Evolutionary conservation across 2,329 filamentous ascomycete genomes (phyloP).

Genomic region (Claviceps sp.): DNA sequence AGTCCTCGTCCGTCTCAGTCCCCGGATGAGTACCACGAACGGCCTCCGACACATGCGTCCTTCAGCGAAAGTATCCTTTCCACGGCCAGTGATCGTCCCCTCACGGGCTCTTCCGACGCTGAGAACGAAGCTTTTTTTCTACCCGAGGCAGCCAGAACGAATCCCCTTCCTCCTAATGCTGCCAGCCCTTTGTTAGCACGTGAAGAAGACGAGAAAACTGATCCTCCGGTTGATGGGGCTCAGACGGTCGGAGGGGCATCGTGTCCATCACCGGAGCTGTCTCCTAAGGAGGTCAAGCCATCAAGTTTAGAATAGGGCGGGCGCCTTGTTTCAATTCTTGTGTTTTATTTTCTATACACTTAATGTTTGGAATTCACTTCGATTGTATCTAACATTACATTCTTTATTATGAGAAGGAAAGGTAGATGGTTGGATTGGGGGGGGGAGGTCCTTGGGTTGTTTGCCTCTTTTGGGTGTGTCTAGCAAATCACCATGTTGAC

Average conservation of each 20-base stretch:
- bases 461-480: too few species aligned
- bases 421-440: too few species aligned
- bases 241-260: constrained; percentile 12
- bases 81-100: constrained; percentile 2
- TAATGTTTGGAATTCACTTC: too few species aligned
- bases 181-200: neutral
- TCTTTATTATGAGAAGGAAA: too few species aligned
- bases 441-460: too few species aligned
- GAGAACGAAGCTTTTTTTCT: neutral
- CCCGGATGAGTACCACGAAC: constrained; percentile 14
- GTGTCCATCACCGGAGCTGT: neutral
- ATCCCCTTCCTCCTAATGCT: too few species aligned
- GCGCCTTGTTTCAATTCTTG: too few species aligned
- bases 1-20: constrained; percentile 20
- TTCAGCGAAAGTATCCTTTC: constrained; percentile 9
- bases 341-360: too few species aligned
- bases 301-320: neutral
- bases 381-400: too few species aligned
- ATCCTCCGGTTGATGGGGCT: constrained; percentile 14
- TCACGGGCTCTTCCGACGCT: neutral
- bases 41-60: constrained; percentile 22
- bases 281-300: neutral
- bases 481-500: too few species aligned
- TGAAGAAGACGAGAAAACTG: constrained; percentile 4
- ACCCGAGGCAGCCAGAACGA: neutral